Evolutionary conservation across 1,284 basidiomycete genomes (phyloP), one percentile per base, ranked within the genome.

Genomic region (Ganoderma lucidum): DNA sequence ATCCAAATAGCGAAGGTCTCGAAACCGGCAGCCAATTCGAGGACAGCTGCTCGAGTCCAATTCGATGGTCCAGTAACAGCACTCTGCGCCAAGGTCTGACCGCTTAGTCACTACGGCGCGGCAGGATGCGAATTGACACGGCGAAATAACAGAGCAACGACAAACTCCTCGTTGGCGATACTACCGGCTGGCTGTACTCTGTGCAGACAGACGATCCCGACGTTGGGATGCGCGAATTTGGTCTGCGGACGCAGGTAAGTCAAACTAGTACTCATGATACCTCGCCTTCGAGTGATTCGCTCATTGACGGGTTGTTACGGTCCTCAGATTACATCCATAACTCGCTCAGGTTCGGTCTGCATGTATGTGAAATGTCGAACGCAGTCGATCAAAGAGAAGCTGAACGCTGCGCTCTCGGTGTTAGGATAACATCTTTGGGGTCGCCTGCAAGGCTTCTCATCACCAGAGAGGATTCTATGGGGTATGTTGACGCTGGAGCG

Each of bases 101-200:
- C 32, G 3, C 8, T 35, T 9, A 41, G n/a, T 3, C 39, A 37
- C 37, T 8, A 19, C 17, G 39, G 15, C 15, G 3, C n/a, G 5
- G 4, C 1, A 37, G n/a, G n/a, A 44, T 28, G 4, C 2, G 10
- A 30, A 37, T 37, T 17, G 53, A 28, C 6, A 44, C 12, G 5
- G n/a, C 12, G 3, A 44, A 19, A 14, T 28, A 51, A 41, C 28
- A 39, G 39, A 44, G 14, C 56, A 68, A 62, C 2, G 56, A 67
- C 1, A 59, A 67, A 28, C 35, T 69, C 10, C 71, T 72, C 51
- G 44, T 75, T 10, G 77, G 78, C 0, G 78, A 78, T 56, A 64
- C 44, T 32, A 62, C 69, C 2, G 78, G 78, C 19, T 78, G 77
- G 76, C 70, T 79, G 32, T 76, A 78, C 55, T 73, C 73, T 0